These are phyloP conservation scores for Paramyrothecium roridum DNA, from an alignment of 2,329 filamentous ascomycete genomes.

Conservation along the genomic window DNA sequence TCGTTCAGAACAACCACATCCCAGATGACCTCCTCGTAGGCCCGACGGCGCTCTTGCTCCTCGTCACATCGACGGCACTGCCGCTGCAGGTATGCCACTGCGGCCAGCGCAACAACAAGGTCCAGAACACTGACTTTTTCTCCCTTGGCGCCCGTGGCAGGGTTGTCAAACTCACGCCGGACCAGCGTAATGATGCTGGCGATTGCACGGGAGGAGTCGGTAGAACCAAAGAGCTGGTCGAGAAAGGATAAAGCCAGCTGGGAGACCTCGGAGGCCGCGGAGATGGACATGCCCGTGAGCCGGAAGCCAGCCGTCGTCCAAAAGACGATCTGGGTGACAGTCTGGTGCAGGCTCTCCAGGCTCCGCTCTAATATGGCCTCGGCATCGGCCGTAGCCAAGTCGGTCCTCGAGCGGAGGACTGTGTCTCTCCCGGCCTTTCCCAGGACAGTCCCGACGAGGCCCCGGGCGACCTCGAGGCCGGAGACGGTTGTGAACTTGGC, in stretches of 20 bases:
- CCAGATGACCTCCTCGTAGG: slow-evolving; percentile 59
- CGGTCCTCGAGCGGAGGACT: slow-evolving; percentile 38
- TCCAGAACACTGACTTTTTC: slow-evolving; percentile 60
- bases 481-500: slow-evolving; percentile 55
- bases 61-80: slow-evolving; percentile 50
- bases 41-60: slow-evolving; percentile 43
- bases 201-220: slow-evolving; percentile 66
- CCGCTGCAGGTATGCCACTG: slow-evolving; percentile 59
- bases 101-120: slow-evolving; percentile 57
- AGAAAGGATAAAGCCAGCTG: slow-evolving; percentile 56
- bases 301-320: slow-evolving; percentile 61
- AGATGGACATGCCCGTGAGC: slow-evolving; percentile 52
- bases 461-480: slow-evolving; percentile 53
- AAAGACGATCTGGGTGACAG: slow-evolving; percentile 57
- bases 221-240: slow-evolving; percentile 64
- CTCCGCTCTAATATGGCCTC: slow-evolving; percentile 56
- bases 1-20: slow-evolving; percentile 63
- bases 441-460: slow-evolving; percentile 52
- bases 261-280: slow-evolving; percentile 52
- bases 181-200: slow-evolving; percentile 64
- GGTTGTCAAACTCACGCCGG: slow-evolving; percentile 61
- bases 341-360: slow-evolving; percentile 53
- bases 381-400: slow-evolving; percentile 47
- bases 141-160: slow-evolving; percentile 54
- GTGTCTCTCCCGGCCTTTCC: slow-evolving; percentile 50